Percentiles rank a stretch among this genome's conserved stretches.
Evolutionary conservation across 305 asterid genomes (phyloP).

Genomic region (Fraxinus baroniana): DNA sequence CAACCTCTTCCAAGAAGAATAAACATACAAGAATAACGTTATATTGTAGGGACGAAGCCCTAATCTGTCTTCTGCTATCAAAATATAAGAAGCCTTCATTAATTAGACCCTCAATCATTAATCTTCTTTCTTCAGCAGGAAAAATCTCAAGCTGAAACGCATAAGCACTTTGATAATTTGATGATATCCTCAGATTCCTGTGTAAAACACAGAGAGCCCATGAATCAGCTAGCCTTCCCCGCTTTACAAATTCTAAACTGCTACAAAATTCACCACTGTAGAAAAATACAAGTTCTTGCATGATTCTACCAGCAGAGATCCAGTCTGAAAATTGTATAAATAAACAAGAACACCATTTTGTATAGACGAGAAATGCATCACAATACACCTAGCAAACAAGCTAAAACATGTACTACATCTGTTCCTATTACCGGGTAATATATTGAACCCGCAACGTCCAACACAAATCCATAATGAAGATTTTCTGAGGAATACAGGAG

Average conservation of each 20-base stretch:
- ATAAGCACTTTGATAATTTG: neutral
- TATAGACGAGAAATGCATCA: neutral
- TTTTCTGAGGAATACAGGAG: conserved; percentile 16
- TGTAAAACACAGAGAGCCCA: neutral
- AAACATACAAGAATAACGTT: conserved; percentile 45
- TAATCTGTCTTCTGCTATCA: conserved; percentile 35
- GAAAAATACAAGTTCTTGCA: neutral
- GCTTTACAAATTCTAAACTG: neutral
- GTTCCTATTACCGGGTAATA: conserved; percentile 15
- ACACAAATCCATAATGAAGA: conserved; percentile 17
- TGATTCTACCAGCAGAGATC: neutral
- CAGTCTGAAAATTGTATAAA: neutral
- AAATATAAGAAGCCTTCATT: conserved; percentile 49
- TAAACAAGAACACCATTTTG: neutral
- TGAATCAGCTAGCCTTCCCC: neutral
- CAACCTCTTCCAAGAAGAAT: conserved; percentile 61
- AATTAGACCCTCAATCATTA: conserved; percentile 23
- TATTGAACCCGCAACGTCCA: conserved; percentile 8
- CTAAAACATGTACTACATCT: conserved; percentile 10
- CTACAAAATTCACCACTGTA: neutral
- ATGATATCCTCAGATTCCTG: neutral
- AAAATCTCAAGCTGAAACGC: neutral
- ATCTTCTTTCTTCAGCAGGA: neutral
- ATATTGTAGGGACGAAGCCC: conserved; percentile 40
- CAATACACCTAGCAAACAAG: neutral